These are phyloP conservation scores for Pyrrhoderma lamaoense DNA, from an alignment of 1,284 basidiomycete genomes.

Conservation along the genomic window DNA sequence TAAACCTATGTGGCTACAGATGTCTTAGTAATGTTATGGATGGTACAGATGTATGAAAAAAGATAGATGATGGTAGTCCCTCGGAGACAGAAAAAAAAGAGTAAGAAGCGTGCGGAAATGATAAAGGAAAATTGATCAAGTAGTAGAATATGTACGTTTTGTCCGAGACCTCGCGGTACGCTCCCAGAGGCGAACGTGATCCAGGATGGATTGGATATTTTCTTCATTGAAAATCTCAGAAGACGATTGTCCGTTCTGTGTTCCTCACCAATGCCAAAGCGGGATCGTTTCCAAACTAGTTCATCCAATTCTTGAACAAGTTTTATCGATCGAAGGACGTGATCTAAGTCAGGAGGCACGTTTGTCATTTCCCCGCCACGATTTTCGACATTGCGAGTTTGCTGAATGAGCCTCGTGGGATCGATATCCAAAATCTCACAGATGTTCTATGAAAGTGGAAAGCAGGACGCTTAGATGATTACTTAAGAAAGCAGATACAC, in stretches of 20 bases:
- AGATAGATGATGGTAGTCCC: too few species aligned
- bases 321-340: constrained; percentile 3
- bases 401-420: not conserved
- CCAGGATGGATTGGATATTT: constrained; percentile 10
- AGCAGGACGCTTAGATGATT: not conserved
- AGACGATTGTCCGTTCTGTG: not conserved
- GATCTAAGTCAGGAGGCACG: not conserved
- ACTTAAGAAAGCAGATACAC: not conserved
- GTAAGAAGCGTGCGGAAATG: not conserved
- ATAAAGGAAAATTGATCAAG: not conserved
- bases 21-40: too few species aligned
- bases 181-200: constrained; percentile 14
- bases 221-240: constrained; percentile 10
- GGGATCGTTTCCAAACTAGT: constrained; percentile 7
- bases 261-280: not conserved
- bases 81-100: not conserved
- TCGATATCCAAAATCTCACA: constrained; percentile 4
- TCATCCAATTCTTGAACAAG: constrained; percentile 8
- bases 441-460: constrained; percentile 2
- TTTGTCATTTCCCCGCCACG: too few species aligned
- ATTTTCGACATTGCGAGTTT: too few species aligned
- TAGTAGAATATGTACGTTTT: not conserved
- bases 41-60: too few species aligned
- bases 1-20: too few species aligned
- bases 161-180: constrained; percentile 9